A percentile compares a stretch with the other conserved stretches of the same genome.
Conservation (phyloP, 2,329 filamentous ascomycete genomes). For the Clarireedia paspali region DNA sequence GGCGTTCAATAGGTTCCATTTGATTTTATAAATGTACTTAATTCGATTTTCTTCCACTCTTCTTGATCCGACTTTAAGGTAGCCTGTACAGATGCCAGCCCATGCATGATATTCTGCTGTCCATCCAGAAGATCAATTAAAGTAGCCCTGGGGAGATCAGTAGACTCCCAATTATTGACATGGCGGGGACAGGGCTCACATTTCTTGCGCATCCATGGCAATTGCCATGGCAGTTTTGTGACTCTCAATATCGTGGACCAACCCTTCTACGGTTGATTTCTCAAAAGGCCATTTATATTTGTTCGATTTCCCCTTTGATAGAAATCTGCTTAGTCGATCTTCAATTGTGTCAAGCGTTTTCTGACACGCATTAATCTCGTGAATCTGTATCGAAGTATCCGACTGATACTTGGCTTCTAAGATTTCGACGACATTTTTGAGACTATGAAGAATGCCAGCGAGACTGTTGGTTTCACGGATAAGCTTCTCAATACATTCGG, state of each 20-base stretch:
- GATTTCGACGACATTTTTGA: background rate
- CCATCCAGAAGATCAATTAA: background rate
- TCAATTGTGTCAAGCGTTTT: conserved; percentile 10
- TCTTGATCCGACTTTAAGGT: background rate
- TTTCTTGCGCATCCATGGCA: conserved; percentile 11
- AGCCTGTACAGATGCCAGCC: background rate
- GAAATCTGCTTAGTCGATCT: background rate
- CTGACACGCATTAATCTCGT: conserved; percentile 13
- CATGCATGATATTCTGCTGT: background rate
- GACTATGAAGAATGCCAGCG: conserved; percentile 8
- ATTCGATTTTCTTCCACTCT: background rate
- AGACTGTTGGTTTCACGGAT: conserved; percentile 10
- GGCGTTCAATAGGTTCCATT: background rate
- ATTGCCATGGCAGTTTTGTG: conserved; percentile 15
- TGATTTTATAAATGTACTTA: background rate
- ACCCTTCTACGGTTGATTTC: background rate
- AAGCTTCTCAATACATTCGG: background rate
- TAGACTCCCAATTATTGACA: background rate
- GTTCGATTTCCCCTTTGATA: background rate
- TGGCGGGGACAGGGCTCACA: background rate
- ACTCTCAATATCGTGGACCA: conserved; percentile 11
- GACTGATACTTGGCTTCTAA: background rate
- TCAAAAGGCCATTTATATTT: conserved; percentile 15
- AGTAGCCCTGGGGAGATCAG: background rate
- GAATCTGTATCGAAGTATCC: background rate